These are phyloP conservation scores for Rhytidiadelphus loreus DNA, from an alignment of 225 moss, liverwort and hornwort genomes.

Conservation along the genomic window DNA sequence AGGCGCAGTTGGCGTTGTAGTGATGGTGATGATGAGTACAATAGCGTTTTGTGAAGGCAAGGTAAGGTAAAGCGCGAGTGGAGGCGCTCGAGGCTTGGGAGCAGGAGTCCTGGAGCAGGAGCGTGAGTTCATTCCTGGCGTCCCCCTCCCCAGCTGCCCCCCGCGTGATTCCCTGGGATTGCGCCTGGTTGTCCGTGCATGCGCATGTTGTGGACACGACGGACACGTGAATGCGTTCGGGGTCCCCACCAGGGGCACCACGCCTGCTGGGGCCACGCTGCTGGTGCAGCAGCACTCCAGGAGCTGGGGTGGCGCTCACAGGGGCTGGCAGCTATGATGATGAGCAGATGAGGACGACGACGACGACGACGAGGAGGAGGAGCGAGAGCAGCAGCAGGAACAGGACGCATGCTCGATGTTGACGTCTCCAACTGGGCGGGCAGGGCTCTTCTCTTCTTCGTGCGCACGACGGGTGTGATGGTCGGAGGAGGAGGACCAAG, in stretches of 20 bases:
- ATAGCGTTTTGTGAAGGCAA: neutral
- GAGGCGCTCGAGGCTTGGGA: neutral
- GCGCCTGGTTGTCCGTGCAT: constrained; percentile 34
- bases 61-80: neutral
- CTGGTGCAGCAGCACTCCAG: constrained; percentile 4
- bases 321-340: neutral
- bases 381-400: neutral
- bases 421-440: neutral
- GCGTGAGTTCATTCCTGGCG: neutral
- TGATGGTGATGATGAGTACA: neutral
- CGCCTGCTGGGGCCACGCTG: constrained; percentile 12
- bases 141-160: neutral
- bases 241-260: constrained; percentile 19
- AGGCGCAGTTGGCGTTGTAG: neutral
- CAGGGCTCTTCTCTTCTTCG: neutral
- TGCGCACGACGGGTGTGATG: neutral
- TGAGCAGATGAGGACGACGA: neutral
- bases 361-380: neutral
- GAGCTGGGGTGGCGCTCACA: neutral
- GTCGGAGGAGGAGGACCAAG: neutral
- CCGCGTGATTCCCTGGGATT: constrained; percentile 38
- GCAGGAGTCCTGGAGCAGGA: neutral
- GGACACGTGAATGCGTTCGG: constrained; percentile 39
- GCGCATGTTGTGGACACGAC: constrained; percentile 58
- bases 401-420: neutral